A percentile compares a stretch with the other conserved stretches of the same genome.
These are phyloP conservation scores for Emergomyces pasteurianus DNA, from an alignment of 2,329 filamentous ascomycete genomes.

Conservation along the genomic window DNA sequence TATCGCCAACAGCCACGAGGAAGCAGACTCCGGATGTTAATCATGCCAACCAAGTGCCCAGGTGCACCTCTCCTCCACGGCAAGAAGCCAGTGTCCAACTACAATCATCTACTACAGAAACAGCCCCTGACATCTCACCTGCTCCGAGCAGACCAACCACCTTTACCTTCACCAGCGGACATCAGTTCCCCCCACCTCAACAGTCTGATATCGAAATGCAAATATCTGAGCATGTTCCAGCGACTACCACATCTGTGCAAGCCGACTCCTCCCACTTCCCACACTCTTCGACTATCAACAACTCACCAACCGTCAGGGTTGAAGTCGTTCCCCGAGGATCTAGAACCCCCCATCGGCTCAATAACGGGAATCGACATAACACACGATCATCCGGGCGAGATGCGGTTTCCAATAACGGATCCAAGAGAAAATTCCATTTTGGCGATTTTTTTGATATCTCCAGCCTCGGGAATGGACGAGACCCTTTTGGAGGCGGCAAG, in stretches of 20 bases:
- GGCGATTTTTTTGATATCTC: slow-evolving; percentile 40
- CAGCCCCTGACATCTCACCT: slow-evolving; percentile 12
- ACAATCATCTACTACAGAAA: slow-evolving; percentile 7
- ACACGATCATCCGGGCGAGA: slow-evolving; percentile 28
- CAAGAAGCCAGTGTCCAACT: slow-evolving; percentile 15
- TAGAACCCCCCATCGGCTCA: slow-evolving; percentile 29
- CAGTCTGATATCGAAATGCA: slow-evolving; percentile 35
- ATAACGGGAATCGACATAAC: slow-evolving; percentile 25
- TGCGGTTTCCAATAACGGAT: slow-evolving; percentile 29
- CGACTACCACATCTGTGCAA: slow-evolving; percentile 11
- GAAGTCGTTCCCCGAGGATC: slow-evolving; percentile 32
- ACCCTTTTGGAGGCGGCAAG: slow-evolving; percentile 36
- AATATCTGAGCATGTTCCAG: slow-evolving; percentile 19
- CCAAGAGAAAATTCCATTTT: slow-evolving; percentile 37
- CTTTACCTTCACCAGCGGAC: slow-evolving; percentile 34
- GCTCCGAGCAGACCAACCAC: slow-evolving; percentile 20
- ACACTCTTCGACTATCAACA: slow-evolving; percentile 12
- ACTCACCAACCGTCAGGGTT: slow-evolving; percentile 27
- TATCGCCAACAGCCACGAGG: slow-evolving; percentile 23
- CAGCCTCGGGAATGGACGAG: slow-evolving; percentile 31
- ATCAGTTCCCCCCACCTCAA: slow-evolving; percentile 24
- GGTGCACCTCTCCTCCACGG: slow-evolving; percentile 19
- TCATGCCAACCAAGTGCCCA: slow-evolving; percentile 17
- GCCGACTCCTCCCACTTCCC: slow-evolving; percentile 19
- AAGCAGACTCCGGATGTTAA: slow-evolving; percentile 23